Evolutionary conservation across 2,329 filamentous ascomycete species (phyloP).

Genomic region (Pyrenophora teres): DNA sequence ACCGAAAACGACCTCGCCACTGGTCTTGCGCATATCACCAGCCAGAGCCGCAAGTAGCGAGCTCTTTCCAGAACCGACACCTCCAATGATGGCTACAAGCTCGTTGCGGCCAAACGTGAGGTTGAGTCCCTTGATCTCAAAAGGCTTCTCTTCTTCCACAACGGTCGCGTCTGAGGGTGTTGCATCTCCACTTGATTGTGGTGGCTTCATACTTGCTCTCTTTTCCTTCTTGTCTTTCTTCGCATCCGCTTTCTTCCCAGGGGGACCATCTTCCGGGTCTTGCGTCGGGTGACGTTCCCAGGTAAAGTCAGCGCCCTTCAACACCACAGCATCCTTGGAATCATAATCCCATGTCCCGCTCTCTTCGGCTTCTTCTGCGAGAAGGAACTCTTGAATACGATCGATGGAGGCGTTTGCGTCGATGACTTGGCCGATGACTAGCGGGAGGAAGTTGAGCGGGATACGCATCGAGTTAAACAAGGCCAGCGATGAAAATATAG

Average conservation of each 20-base stretch:
- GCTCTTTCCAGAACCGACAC: conserved; percentile 88
- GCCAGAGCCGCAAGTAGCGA: conserved; percentile 87
- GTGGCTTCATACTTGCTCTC: conserved; percentile 41
- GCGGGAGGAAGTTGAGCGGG: conserved; percentile 84
- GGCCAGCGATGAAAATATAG: conserved; percentile 89
- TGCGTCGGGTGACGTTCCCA: conserved; percentile 75
- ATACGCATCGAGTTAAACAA: conserved; percentile 91
- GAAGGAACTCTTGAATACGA: conserved; percentile 84
- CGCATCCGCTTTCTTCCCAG: conserved; percentile 51
- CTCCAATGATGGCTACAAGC: conserved; percentile 81
- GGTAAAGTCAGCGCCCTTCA: conserved; percentile 77
- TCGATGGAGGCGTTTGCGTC: conserved; percentile 85
- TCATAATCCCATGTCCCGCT: conserved; percentile 63
- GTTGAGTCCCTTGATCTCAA: conserved; percentile 71
- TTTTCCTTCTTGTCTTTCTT: conserved; percentile 56
- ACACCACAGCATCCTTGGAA: conserved; percentile 64
- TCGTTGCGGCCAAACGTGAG: conserved; percentile 74
- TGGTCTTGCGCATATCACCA: conserved; percentile 88
- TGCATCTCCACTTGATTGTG: conserved; percentile 30
- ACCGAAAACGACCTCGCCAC: conserved; percentile 73
- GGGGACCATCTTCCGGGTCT: conserved; percentile 37
- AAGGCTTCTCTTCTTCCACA: conserved; percentile 65
- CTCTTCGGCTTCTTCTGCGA: conserved; percentile 83
- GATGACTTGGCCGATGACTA: conserved; percentile 86
- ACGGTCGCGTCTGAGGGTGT: conserved; percentile 55